Evolutionary conservation across 2,329 filamentous ascomycete species (phyloP).

Genomic region (Penicillium glabrum): DNA sequence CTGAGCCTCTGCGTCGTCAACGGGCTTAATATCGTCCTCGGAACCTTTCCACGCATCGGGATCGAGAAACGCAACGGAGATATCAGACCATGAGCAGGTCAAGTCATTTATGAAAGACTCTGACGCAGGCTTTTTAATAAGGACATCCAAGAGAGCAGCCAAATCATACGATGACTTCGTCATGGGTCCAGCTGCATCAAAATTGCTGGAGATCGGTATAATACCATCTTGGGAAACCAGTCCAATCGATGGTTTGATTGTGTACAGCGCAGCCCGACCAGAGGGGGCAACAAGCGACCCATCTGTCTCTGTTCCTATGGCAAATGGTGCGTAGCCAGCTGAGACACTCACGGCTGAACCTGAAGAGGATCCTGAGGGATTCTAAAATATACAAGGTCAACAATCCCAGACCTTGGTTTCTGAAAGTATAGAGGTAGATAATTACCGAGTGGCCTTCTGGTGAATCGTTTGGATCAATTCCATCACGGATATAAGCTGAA

Average conservation of each 20-base stretch:
- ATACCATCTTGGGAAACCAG: slow-evolving; percentile 30
- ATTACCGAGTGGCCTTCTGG: slow-evolving; percentile 19
- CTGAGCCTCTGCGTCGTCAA: slow-evolving; percentile 5
- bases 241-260: slow-evolving; percentile 33
- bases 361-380: slow-evolving; percentile 34
- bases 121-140: neutral
- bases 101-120: slow-evolving; percentile 3
- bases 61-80: slow-evolving; percentile 9
- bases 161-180: slow-evolving; percentile 12
- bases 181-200: slow-evolving; percentile 15
- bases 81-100: slow-evolving; percentile 10
- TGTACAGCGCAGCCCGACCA: slow-evolving; percentile 32
- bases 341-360: slow-evolving; percentile 34
- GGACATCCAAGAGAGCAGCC: slow-evolving; percentile 11
- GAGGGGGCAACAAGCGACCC: slow-evolving; percentile 34
- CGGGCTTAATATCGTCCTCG: neutral
- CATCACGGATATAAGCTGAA: slow-evolving; percentile 25
- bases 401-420: neutral
- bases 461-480: slow-evolving; percentile 20
- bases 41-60: slow-evolving; percentile 6
- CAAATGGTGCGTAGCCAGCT: slow-evolving; percentile 32
- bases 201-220: slow-evolving; percentile 23
- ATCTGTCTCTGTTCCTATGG: slow-evolving; percentile 36
- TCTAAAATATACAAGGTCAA: neutral
- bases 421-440: neutral